Evolutionary conservation across 768 basidiomycete species (phyloP).

Genomic region (Mycena floridula): DNA sequence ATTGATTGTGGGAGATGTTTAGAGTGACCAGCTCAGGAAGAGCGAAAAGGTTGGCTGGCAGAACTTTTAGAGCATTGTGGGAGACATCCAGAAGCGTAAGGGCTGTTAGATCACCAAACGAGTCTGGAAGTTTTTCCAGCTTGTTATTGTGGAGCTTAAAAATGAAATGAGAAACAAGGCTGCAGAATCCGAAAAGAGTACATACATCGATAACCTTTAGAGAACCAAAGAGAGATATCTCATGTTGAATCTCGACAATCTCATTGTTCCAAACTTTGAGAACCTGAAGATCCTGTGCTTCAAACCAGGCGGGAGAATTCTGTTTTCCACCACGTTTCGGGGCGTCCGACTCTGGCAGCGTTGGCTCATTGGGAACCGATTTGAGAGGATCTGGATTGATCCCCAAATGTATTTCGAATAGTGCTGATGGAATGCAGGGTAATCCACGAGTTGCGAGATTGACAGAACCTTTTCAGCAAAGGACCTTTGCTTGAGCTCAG

Average conservation of each 20-base stretch:
- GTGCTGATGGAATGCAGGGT: conserved; percentile 65
- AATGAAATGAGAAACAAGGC: conserved; percentile 1
- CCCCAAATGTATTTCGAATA: conserved; percentile 78
- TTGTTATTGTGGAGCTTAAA: conserved; percentile 71
- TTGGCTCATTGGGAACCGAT: conserved; percentile 57
- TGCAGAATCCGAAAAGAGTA: conserved; percentile 4
- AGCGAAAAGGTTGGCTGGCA: conserved; percentile 61
- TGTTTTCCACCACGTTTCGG: conserved; percentile 31
- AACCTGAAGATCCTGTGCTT: conserved; percentile 70
- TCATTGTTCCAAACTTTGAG: conserved; percentile 80
- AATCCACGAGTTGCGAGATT: conserved; percentile 73
- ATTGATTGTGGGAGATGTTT: conserved; percentile 66
- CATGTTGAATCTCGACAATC: conserved; percentile 72
- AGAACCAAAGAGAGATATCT: conserved; percentile 80
- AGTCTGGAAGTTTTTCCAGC: conserved; percentile 51
- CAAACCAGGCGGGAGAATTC: conserved; percentile 66
- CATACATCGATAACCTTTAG: conserved; percentile 76
- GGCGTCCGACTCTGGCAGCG: conserved; percentile 32
- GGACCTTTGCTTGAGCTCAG: conserved; percentile 43
- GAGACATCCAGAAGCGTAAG: conserved; percentile 71
- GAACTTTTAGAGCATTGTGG: conserved; percentile 55
- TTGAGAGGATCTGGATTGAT: conserved; percentile 66
- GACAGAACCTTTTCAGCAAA: conserved; percentile 47
- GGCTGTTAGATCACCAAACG: conserved; percentile 61
- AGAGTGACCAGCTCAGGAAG: conserved; percentile 61